These are phyloP conservation scores for Pascua guehoae DNA, from an alignment of 1,284 basidiomycete genomes.

Conservation along the genomic window DNA sequence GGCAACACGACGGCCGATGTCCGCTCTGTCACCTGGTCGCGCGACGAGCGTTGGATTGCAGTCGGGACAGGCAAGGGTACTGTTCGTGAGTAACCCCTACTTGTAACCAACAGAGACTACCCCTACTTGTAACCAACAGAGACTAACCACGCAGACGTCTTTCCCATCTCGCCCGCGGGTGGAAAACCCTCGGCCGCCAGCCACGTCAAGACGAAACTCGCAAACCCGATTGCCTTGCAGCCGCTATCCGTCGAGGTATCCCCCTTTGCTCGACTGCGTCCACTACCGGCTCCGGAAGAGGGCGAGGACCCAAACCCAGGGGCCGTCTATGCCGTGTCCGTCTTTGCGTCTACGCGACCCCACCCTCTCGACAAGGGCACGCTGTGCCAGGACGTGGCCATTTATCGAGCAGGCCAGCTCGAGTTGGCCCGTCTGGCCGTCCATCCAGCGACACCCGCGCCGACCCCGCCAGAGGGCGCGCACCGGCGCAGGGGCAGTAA, in stretches of 20 bases:
- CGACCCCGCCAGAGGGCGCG: neutral
- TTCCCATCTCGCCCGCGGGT: conserved; percentile 70
- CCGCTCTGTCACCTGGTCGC: conserved; percentile 55
- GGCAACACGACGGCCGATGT: conserved; percentile 68
- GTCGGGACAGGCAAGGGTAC: conserved; percentile 57
- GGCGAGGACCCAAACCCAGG: neutral
- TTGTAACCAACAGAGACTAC: conserved; percentile 26
- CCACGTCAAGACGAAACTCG: conserved; percentile 60
- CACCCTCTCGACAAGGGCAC: conserved; percentile 19
- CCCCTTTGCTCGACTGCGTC: conserved; percentile 58
- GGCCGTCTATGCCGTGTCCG: conserved; percentile 3
- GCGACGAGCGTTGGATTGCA: conserved; percentile 67
- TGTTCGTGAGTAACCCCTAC: conserved; percentile 41
- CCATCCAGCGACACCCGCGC: neutral
- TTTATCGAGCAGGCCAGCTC: conserved; percentile 27
- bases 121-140: neutral
- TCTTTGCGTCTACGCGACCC: conserved; percentile 16
- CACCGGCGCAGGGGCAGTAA: conserved; percentile 28
- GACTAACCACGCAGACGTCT: conserved; percentile 60
- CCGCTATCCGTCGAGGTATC: conserved; percentile 57
- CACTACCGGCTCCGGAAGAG: conserved; percentile 1
- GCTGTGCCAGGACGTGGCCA: conserved; percentile 32
- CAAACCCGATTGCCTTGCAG: conserved; percentile 57
- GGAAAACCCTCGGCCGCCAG: conserved; percentile 63
- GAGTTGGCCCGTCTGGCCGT: conserved; percentile 27